phyloP scores from a whole-genome alignment of 2,329 filamentous ascomycete genomes.

The Ophidiomyces ophidiicola region DNA sequence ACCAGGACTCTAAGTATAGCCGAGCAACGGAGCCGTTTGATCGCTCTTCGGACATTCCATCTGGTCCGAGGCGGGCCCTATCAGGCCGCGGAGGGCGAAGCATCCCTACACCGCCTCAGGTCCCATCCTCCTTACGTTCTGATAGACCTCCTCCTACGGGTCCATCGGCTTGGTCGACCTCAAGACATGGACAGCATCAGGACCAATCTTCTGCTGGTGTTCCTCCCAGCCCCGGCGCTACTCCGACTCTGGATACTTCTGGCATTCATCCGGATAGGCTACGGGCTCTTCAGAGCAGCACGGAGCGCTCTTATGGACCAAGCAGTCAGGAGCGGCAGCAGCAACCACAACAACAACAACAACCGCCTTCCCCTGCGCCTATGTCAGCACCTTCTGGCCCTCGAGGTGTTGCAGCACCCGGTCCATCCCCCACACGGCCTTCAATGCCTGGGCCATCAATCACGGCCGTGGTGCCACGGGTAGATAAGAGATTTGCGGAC shows the following conservation, averaged over 20 bases:
- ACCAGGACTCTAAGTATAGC: conserved; percentile 29
- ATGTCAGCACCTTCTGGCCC: conserved; percentile 32
- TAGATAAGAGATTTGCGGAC: conserved; percentile 37
- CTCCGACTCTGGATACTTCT: conserved; percentile 25
- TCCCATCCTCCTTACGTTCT: conserved; percentile 17
- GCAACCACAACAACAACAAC: conserved; percentile 4
- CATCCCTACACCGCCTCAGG: conserved; percentile 22
- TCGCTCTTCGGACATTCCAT: conserved; percentile 36
- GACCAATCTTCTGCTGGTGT: conserved; percentile 19
- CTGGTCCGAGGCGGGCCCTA: conserved; percentile 38
- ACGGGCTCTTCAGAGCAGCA: conserved; percentile 30
- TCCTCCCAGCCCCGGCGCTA: conserved; percentile 17
- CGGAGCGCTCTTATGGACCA: conserved; percentile 9
- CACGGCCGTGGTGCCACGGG: conserved; percentile 29
- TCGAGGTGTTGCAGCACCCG: conserved; percentile 27
- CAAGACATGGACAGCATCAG: conserved; percentile 26
- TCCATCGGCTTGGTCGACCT: conserved; percentile 29
- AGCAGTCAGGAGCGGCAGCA: background rate
- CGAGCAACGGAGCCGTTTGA: conserved; percentile 35
- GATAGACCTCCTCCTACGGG: conserved; percentile 36
- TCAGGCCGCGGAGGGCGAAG: conserved; percentile 24
- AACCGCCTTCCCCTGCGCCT: conserved; percentile 19
- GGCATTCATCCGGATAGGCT: conserved; percentile 46
- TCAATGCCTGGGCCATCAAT: conserved; percentile 29
- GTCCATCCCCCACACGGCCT: conserved; percentile 27